Evolutionary conservation across 352 stramenopile genomes (phyloP), one percentile per base, ranked within the genome.

Genomic region (Phytophthora melonis): DNA sequence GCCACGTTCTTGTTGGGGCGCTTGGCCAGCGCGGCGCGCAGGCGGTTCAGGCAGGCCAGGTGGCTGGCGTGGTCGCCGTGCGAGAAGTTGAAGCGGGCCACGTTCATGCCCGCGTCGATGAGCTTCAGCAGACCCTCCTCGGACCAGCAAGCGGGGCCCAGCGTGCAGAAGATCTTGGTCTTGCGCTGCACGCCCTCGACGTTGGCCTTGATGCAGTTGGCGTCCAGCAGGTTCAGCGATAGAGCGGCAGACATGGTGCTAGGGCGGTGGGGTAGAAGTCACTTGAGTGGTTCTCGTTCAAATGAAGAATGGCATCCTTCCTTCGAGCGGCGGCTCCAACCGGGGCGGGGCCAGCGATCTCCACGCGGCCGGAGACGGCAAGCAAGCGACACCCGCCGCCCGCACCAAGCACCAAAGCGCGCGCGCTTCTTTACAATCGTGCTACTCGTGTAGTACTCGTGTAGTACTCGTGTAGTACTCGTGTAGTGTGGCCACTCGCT

Each of bases 51-150:
- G 30, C 79, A 88, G 58, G 90, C 83, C 68, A 77, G 74, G 73
- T 93, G 86, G 57, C 69, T 94, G 66, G 98, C 94, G 67, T 97
- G 94, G 57, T 98, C 98, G 53, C 97, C 98, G 83, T 99, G 98
- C 47, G 94, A 99, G 81, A 99, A 99, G 84, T 99, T 99, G 65
- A 99, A 87, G 49, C 98, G 89, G 81, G 98, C 98, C 16, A 99
- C 88, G 69, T 95, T 97, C 93, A 99, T 98, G 72, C 97, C 97
- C 52, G 79, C 81, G 67, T 92, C 84, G 58, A 92, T 89, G 50
- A 92, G 75, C 52, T 93, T 64, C 25, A 95, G 94, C 39, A 99
- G 86, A 57, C 77, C 95, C 56, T 97, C 91, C 36, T 99, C 93
- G 43, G 91, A 92, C 96, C 97, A 99, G 73, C 88, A 97, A 27